Percentiles rank a stretch among this genome's conserved stretches.
Evolutionary conservation across 805 yeast species (phyloP).

Genomic region (Lipomyces sp.): DNA sequence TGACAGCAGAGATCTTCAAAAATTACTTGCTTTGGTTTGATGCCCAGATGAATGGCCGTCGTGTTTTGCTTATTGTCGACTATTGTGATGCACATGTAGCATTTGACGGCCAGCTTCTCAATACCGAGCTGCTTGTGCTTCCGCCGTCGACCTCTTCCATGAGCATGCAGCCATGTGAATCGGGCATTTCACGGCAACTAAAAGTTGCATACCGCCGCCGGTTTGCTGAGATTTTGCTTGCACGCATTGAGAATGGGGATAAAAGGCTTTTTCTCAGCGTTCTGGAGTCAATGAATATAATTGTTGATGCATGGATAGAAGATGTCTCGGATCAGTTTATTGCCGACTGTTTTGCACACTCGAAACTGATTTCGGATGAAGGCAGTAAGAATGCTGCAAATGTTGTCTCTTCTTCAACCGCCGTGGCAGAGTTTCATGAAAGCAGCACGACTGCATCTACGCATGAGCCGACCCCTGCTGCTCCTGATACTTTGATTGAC

Average conservation of each 20-base stretch:
- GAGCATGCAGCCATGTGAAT: slow-evolving; percentile 16
- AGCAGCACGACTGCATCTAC: too few relatives aligned
- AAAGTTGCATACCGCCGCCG: slow-evolving; percentile 24
- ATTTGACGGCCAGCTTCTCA: slow-evolving; percentile 3
- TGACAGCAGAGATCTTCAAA: slow-evolving; percentile 16
- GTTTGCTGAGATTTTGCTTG: slow-evolving; percentile 16
- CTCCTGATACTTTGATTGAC: background rate
- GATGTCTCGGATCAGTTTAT: slow-evolving; percentile 16
- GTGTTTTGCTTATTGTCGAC: slow-evolving; percentile 23
- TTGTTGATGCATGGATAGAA: slow-evolving; percentile 24
- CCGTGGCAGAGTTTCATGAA: too few relatives aligned
- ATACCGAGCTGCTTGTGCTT: slow-evolving; percentile 19
- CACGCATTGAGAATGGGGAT: slow-evolving; percentile 10
- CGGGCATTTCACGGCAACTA: slow-evolving; percentile 17
- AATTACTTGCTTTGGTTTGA: slow-evolving; percentile 26
- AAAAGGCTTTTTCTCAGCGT: slow-evolving; percentile 5
- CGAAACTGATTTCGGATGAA: background rate
- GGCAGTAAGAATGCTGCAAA: background rate
- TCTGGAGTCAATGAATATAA: slow-evolving; percentile 22
- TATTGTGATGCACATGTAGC: slow-evolving; percentile 17
- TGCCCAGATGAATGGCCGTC: slow-evolving; percentile 12
- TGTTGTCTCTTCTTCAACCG: too few relatives aligned
- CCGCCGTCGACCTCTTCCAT: slow-evolving; percentile 14
- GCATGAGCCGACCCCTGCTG: background rate
- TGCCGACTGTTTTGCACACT: slow-evolving; percentile 10